Conservation (phyloP, 805 yeast genomes). For the Cephaloascus albidus region DNA sequence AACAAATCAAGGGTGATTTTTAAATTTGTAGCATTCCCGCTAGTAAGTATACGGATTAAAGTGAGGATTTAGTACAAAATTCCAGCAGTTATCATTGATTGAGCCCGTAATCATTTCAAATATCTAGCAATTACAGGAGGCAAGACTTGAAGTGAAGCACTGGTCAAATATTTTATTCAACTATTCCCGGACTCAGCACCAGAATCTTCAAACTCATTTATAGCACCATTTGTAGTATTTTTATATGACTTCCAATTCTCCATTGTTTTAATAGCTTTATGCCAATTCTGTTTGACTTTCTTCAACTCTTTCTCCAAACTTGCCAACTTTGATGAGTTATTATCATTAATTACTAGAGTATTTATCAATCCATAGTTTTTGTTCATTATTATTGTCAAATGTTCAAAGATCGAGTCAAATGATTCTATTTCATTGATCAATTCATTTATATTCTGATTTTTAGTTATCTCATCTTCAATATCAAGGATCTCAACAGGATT, state of each 20-base stretch:
- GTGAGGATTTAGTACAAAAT: too few relatives aligned
- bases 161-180: too few relatives aligned
- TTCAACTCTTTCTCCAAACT: conserved; percentile 22
- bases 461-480: conserved; percentile 5
- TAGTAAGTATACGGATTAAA: too few relatives aligned
- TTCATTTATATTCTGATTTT: conserved; percentile 6
- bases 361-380: conserved; percentile 11
- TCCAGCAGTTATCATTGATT: too few relatives aligned
- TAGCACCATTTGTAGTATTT: too few relatives aligned
- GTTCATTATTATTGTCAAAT: conserved; percentile 12
- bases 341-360: conserved; percentile 5
- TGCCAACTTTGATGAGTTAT: conserved; percentile 6
- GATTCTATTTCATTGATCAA: conserved; percentile 23
- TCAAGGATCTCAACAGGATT: neutral
- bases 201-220: too few relatives aligned
- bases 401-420: conserved; percentile 22
- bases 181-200: too few relatives aligned
- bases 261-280: conserved; percentile 25
- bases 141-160: too few relatives aligned
- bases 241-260: conserved; percentile 27
- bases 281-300: conserved; percentile 23
- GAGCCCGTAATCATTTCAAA: too few relatives aligned
- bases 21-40: too few relatives aligned
- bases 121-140: too few relatives aligned
- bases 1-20: too few relatives aligned